Base-by-base conservation (phyloP, 1,284 basidiomycete species). In the Cutaneotrichosporon mucoides region DNA sequence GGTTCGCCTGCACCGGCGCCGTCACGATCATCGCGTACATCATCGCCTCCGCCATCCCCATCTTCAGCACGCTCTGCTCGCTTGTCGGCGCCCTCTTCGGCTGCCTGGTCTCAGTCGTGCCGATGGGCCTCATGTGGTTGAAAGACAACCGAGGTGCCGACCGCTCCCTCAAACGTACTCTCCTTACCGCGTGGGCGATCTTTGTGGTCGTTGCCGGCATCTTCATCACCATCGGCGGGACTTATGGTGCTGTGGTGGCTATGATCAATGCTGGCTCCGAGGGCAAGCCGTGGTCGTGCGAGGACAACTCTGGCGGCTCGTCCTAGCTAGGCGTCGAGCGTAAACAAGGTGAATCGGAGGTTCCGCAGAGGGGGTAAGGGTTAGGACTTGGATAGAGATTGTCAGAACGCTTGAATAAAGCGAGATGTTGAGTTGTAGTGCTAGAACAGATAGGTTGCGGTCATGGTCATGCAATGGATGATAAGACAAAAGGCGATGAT, bases 161-260 rank as follows among this genome's bases (percentile, higher is more conserved):
- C 37, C 49, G 54, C 33, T 42, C 41, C 55, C 40, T 59, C 3
- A 70, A 46, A 46, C 68, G 62, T 5, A 66, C 60, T 15, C 24
- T 62, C 11, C 41, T 64, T n/a, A 53, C 61, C 16, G 61, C 36
- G 8, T 62, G 70, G 59, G 65, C 67, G 34, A 11, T 60, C 12
- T 38, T 68, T 16, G 54, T 68, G 38, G 50, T 68, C 36, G 16
- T 66, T 34, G 44, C 65, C 35, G 68, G 66, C 41, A 44, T 63
- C 42, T 68, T 70, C 50, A 55, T 70, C 33, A 68, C 63, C 38
- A 57, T 66, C n/a, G 66, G 64, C 9, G 67, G 68, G n/a, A 73
- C 71, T 0, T 75, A 72, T 55, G 72, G 71, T 12, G 60, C 68
- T 1, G 63, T 73, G n/a, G 56, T 63, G 9, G 66, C 72, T 34